Percentiles rank a stretch among this genome's conserved stretches.
Conservation (phyloP, 2,329 filamentous ascomycete species). For the Trichoderma sp. region DNA sequence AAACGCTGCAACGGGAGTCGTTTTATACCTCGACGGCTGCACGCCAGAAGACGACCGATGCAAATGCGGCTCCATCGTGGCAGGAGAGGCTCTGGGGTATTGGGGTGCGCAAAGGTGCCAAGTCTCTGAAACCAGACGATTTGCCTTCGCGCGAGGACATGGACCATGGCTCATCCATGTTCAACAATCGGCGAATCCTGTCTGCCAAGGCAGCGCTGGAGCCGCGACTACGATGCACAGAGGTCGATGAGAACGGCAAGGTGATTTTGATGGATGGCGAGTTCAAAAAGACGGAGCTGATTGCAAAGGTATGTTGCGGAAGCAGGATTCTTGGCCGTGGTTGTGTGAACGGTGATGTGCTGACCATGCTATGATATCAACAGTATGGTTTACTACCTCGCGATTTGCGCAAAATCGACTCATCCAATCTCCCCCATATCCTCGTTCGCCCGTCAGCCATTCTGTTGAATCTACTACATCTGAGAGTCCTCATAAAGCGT, state of each 20-base stretch:
- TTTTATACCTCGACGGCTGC: constrained; percentile 36
- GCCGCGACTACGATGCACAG: constrained; percentile 85
- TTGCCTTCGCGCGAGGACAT: constrained; percentile 62
- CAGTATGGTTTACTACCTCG: constrained; percentile 89
- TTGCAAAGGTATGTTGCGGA: constrained; percentile 71
- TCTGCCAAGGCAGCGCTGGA: constrained; percentile 79
- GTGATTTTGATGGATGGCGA: constrained; percentile 92
- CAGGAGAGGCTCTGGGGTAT: constrained; percentile 53
- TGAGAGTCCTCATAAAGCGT: constrained; percentile 92
- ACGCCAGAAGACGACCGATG: constrained; percentile 30
- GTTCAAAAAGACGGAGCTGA: constrained; percentile 96
- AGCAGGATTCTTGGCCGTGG: not conserved
- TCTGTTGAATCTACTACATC: constrained; percentile 91
- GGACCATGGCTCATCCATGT: constrained; percentile 57
- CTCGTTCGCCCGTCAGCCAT: constrained; percentile 91
- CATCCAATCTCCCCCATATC: constrained; percentile 91
- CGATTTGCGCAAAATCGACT: constrained; percentile 96
- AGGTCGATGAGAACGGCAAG: constrained; percentile 89
- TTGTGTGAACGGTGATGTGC: not conserved
- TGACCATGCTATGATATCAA: constrained; percentile 38
- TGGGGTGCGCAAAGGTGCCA: constrained; percentile 40
- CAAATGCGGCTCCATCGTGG: constrained; percentile 42
- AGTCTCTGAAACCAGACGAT: constrained; percentile 57
- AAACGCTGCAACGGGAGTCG: constrained; percentile 24
- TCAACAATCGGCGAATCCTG: constrained; percentile 69